phyloP scores from a whole-genome alignment of 164 flowering plant genomes.

The Nymphaea thermarum region DNA sequence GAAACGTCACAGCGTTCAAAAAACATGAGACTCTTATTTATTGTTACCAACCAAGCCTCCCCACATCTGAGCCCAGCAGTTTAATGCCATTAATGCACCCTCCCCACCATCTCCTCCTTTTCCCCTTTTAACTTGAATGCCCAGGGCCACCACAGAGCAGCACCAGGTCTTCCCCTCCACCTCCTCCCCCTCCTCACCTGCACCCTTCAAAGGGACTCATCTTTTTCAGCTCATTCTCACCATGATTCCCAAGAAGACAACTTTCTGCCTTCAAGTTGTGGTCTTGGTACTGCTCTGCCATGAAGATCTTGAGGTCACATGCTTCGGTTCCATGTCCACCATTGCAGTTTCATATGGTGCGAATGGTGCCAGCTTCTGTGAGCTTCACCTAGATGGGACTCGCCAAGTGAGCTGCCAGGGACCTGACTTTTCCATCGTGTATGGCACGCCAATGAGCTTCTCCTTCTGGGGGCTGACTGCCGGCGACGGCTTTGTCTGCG shows the following conservation, averaged over 20 bases:
- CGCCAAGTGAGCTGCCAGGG: constrained; percentile 74
- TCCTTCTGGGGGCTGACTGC: constrained; percentile 63
- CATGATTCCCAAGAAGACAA: constrained; percentile 14
- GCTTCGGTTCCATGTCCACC: constrained; percentile 88
- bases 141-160: background rate
- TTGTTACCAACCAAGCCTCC: background rate
- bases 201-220: too few relatives aligned
- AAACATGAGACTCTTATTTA: too few relatives aligned
- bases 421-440: constrained; percentile 62
- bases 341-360: constrained; percentile 92
- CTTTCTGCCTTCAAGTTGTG: constrained; percentile 17
- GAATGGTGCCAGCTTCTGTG: constrained; percentile 83
- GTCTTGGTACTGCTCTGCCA: constrained; percentile 22
- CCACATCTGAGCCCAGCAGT: background rate
- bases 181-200: too few relatives aligned
- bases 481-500: constrained; percentile 94
- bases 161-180: too few relatives aligned
- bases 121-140: background rate
- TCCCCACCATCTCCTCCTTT: background rate
- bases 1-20: background rate
- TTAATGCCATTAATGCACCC: background rate
- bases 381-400: constrained; percentile 55
- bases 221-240: background rate
- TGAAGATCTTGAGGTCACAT: constrained; percentile 27
- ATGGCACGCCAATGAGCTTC: constrained; percentile 54